Percentiles rank a stretch among this genome's conserved stretches.
Evolutionary conservation across 1,284 basidiomycete species (phyloP).

Genomic region (Irpex lacteus): DNA sequence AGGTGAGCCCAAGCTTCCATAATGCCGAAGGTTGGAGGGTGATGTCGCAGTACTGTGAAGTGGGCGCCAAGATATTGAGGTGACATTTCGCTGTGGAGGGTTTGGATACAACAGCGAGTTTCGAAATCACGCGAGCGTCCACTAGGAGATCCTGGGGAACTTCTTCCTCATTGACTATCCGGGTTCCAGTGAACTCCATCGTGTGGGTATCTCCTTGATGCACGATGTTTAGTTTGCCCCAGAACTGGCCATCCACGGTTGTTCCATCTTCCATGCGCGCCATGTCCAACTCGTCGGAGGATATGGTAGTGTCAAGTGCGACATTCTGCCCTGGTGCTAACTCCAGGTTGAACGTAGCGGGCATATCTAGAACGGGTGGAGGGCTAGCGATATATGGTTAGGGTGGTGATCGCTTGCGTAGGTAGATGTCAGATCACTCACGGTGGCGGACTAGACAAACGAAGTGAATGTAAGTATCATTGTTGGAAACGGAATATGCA

Average conservation of each 20-base stretch:
- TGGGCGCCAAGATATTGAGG: constrained; percentile 66
- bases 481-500: background rate
- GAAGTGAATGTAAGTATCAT: constrained; percentile 10
- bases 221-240: constrained; percentile 79
- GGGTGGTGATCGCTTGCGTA: background rate
- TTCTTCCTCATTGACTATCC: constrained; percentile 55
- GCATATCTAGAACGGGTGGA: constrained; percentile 82
- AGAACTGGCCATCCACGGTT: constrained; percentile 76
- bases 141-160: constrained; percentile 66
- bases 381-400: constrained; percentile 44
- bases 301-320: constrained; percentile 70
- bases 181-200: constrained; percentile 78
- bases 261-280: constrained; percentile 84
- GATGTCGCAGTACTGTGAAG: constrained; percentile 73
- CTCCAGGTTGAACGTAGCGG: constrained; percentile 76
- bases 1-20: constrained; percentile 70
- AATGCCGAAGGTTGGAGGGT: constrained; percentile 61
- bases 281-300: constrained; percentile 79
- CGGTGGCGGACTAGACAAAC: constrained; percentile 59
- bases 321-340: constrained; percentile 71
- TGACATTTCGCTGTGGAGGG: constrained; percentile 72
- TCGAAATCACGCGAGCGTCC: constrained; percentile 70
- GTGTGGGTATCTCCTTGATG: constrained; percentile 72
- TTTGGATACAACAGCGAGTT: constrained; percentile 67
- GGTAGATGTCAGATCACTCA: constrained; percentile 34